phyloP scores from a whole-genome alignment of 2,329 filamentous ascomycete species.

The Penicillium griseofulvum region DNA sequence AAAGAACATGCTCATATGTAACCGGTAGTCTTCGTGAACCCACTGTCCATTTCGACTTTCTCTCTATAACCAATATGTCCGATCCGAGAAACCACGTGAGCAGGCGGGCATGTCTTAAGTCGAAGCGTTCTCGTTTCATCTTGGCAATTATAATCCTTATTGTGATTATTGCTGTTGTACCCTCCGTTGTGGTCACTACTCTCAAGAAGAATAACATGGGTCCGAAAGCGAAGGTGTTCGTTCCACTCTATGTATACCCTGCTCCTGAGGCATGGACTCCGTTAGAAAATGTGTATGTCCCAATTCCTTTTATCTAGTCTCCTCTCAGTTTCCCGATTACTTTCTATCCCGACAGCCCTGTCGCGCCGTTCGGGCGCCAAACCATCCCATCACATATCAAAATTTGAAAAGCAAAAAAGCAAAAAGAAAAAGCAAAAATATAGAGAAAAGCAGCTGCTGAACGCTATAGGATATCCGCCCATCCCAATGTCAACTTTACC shows the following conservation, averaged over 20 bases:
- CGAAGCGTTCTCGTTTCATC: constrained; percentile 30
- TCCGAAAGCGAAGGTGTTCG: constrained; percentile 43
- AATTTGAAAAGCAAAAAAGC: constrained; percentile 8
- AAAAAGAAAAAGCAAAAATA: constrained; percentile 11
- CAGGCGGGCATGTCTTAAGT: constrained; percentile 27
- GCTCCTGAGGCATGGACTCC: constrained; percentile 48
- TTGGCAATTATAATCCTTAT: constrained; percentile 27
- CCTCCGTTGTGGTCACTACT: constrained; percentile 35
- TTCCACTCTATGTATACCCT: constrained; percentile 52
- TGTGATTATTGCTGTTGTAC: constrained; percentile 32
- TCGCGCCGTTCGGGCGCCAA: constrained; percentile 9
- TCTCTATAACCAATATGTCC: constrained; percentile 14
- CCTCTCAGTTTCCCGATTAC: not conserved
- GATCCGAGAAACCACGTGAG: constrained; percentile 36
- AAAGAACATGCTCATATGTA: constrained; percentile 8
- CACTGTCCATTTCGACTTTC: constrained; percentile 13
- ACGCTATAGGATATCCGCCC: constrained; percentile 35
- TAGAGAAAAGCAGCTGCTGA: constrained; percentile 20
- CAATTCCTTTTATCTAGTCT: constrained; percentile 11
- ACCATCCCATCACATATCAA: constrained; percentile 1
- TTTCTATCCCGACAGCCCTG: constrained; percentile 9
- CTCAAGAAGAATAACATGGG: constrained; percentile 37
- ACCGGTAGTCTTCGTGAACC: constrained; percentile 2
- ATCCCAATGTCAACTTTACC: constrained; percentile 49
- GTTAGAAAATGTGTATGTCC: constrained; percentile 44